Base-by-base conservation (phyloP, 202 grass and related monocot genomes). In the Hordeum pubiflorum region DNA sequence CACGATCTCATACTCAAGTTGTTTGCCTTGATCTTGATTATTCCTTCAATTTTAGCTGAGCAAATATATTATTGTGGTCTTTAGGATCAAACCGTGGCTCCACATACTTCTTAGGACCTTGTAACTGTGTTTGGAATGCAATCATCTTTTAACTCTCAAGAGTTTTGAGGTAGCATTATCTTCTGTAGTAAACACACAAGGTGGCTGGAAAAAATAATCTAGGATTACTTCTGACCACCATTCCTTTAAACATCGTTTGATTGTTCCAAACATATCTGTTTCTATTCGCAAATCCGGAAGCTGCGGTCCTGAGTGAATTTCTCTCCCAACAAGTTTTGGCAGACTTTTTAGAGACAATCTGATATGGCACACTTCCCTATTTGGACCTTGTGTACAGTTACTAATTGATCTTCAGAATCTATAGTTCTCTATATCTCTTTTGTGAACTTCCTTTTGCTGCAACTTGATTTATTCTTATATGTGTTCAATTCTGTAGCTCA, bases 401-500 rank as follows among this genome's bases (percentile, higher is more conserved):
- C 64, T 43, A 39, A 69, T 33, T 79, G 69, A 68, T 80, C 13
- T 79, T 71, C 70, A 84, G 29, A 81, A 65, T 77, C 22, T 73
- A 72, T 21, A 77, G 46, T 50, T 77, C 34, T 77, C 54, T 33
- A 75, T 41, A 69, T 24, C 38, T 76, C 26, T 58, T 63, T 24
- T 32, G 24, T 33, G 27, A 65, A 67, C 57, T 56, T 79, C 27
- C 79, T 26, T 77, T 65, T 77, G 22, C 36, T 38, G 48, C 18
- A 27, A 66, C 23, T 29, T 83, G 4, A 62, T 79, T 74, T 60
- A 9, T 52, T 55, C 23, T 34, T 84, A 9, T 54, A 46, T 43
- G 29, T 80, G 46, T 55, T 77, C 33, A 61, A 63, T 56, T 86
- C 13, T 62, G 31, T 82, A 29, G 78, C 77, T 86, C 65, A 82